Evolutionary conservation across 768 basidiomycete species (phyloP), one percentile per base, ranked within the genome.

Genomic region (Russula earlei): DNA sequence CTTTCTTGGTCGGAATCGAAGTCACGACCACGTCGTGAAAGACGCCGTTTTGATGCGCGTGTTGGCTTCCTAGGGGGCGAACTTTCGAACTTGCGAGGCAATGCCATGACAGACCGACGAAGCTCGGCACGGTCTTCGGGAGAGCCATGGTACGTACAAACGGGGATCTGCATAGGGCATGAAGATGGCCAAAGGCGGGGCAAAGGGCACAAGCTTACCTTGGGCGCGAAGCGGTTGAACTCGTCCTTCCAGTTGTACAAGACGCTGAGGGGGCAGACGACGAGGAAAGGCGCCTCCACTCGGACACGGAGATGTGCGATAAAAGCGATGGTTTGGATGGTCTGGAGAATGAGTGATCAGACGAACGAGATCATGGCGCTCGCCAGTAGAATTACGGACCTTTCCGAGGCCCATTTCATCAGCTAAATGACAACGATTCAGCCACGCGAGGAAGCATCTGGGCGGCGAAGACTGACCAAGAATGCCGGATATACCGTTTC

Each of bases 351-450:
- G 56, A 56, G 56, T 15, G 6, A 25, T 37, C 40, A 38, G n/a
- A 14, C 17, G 1, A 10, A 22, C 12, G 27, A 38, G 19, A 65
- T 31, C 64, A 62, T 24, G 7, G 1, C 5, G n/a, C 2, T 9
- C 12, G 33, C 19, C 1, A 15, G 19, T 38, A 1, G 8, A 9
- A n/a, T n/a, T 54, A 61, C 68, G 33, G 58, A 84, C 85, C 77
- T 87, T 91, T 49, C 92, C 92, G 1, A 95, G 72, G 19, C 92
- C 93, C 93, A 96, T 96, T 67, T 96, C 93, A 64, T 96, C 93
- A 25, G 93, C 93, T 83, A 14, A 0, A 11, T 2, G 9, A 10
- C 17, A 38, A 6, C 15, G 31, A 14, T n/a, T 54, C 5, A 38
- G 25, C 70, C 63, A 15, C 66, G 3, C 24, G 36, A 22, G 5